These are phyloP conservation scores for Metroxylon sagu DNA, from an alignment of 176 grass and related monocot genomes.

Conservation along the genomic window DNA sequence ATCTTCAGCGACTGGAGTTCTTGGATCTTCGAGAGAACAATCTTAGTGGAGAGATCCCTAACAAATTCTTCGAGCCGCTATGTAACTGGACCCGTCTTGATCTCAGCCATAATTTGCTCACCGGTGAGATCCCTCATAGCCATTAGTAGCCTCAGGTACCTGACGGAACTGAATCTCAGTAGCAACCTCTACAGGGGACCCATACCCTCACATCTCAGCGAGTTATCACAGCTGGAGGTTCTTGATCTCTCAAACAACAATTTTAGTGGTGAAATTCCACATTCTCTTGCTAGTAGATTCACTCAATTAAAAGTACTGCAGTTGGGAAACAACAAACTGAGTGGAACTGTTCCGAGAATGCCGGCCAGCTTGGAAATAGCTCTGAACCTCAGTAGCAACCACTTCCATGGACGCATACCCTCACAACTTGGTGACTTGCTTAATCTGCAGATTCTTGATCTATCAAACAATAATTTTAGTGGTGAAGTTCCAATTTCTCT, in stretches of 20 bases:
- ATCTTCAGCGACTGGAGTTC: constrained; percentile 33
- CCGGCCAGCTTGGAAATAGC: constrained; percentile 5
- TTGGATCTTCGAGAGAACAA: constrained; percentile 44
- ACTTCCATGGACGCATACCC: constrained; percentile 39
- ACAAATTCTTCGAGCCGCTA: constrained; percentile 3
- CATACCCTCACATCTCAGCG: constrained; percentile 29
- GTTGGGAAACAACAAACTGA: constrained; percentile 44
- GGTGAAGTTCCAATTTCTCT: constrained; percentile 34
- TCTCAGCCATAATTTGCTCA: constrained; percentile 49
- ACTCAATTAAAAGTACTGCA: constrained; percentile 32
- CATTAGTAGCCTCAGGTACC: constrained; percentile 7
- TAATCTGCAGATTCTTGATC: constrained; percentile 64
- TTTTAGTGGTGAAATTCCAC: constrained; percentile 36
- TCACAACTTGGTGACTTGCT: not conserved
- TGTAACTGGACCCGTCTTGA: constrained; percentile 31
- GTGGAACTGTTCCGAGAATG: constrained; percentile 46
- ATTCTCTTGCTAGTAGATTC: constrained; percentile 4
- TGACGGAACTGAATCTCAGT: constrained; percentile 71
- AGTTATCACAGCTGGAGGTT: constrained; percentile 11
- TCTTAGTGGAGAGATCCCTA: constrained; percentile 22
- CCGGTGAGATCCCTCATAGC: constrained; percentile 21
- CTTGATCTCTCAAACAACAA: constrained; percentile 86
- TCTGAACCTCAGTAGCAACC: constrained; percentile 66
- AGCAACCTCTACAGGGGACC: constrained; percentile 35
- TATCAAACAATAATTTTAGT: constrained; percentile 63